Evolutionary conservation across 441 rosid genomes (phyloP).

Genomic region (Aleurites moluccanus): DNA sequence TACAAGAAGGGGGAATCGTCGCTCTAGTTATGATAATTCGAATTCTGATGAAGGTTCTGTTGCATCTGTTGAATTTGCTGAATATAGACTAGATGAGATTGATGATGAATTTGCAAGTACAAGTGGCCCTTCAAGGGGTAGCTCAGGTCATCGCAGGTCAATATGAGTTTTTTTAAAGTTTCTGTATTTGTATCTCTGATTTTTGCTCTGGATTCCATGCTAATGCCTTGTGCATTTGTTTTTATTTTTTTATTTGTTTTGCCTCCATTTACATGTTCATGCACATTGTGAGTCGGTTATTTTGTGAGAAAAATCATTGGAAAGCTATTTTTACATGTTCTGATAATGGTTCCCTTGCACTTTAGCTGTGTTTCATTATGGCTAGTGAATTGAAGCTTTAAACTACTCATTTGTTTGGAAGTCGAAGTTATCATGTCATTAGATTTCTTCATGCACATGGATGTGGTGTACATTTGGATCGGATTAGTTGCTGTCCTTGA

Average conservation of each 20-base stretch:
- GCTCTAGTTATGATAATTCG: conserved; percentile 63
- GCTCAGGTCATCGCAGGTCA: conserved; percentile 78
- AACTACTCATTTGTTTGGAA: neutral
- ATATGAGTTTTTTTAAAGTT: conserved; percentile 18
- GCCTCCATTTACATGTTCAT: neutral
- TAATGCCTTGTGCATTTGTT: neutral
- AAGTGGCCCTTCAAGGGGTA: conserved; percentile 53
- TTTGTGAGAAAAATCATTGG: no score
- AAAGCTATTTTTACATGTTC: no score
- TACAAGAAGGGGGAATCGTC: conserved; percentile 74
- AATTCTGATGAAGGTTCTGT: conserved; percentile 95
- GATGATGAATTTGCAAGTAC: conserved; percentile 72
- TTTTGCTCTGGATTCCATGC: conserved; percentile 8
- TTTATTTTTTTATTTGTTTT: no score
- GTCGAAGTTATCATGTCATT: neutral
- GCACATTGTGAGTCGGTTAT: no score
- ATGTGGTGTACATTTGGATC: neutral
- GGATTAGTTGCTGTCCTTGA: neutral
- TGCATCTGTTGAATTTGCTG: conserved; percentile 72
- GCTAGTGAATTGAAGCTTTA: neutral
- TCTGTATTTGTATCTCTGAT: neutral
- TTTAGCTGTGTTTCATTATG: neutral
- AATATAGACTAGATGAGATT: conserved; percentile 77
- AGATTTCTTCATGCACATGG: neutral
- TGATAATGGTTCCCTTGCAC: neutral